These are phyloP conservation scores for Podospora australis DNA, from an alignment of 495 filamentous ascomycete species.

Conservation along the genomic window DNA sequence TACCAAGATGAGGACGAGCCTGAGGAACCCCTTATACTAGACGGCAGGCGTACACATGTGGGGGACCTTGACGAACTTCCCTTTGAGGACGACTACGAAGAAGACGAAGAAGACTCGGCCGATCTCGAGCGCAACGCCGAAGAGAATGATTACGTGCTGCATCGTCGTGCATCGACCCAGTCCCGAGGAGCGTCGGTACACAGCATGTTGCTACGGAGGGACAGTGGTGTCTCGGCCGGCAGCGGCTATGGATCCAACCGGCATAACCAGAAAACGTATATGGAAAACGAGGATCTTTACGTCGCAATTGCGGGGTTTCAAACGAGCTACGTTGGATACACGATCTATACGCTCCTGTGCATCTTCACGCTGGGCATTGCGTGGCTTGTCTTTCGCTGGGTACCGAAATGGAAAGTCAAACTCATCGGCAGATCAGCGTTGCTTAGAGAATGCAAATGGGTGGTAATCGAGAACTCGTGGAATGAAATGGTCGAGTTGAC, in stretches of 20 bases:
- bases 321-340: conserved; percentile 61
- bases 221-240: conserved; percentile 53
- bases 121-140: conserved; percentile 34
- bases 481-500: conserved; percentile 73
- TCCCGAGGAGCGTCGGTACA: conserved; percentile 57
- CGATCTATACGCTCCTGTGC: conserved; percentile 63
- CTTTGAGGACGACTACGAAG: conserved; percentile 34
- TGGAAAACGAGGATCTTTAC: conserved; percentile 86
- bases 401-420: conserved; percentile 77
- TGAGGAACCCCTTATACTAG: conserved; percentile 8
- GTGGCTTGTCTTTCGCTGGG: conserved; percentile 82
- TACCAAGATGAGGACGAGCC: conserved; percentile 61
- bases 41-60: conserved; percentile 1
- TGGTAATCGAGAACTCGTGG: conserved; percentile 96
- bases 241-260: conserved; percentile 55
- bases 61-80: conserved; percentile 35
- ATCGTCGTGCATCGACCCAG: conserved; percentile 35
- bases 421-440: conserved; percentile 62
- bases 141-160: conserved; percentile 34
- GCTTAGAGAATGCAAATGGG: conserved; percentile 74
- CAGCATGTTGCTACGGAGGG: conserved; percentile 61
- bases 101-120: conserved; percentile 32
- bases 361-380: conserved; percentile 64
- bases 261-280: conserved; percentile 81
- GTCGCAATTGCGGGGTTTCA: conserved; percentile 87